Evolutionary conservation across 2,329 filamentous ascomycete genomes (phyloP), one percentile per base, ranked within the genome.

Genomic region (Samsoniella hepiali): DNA sequence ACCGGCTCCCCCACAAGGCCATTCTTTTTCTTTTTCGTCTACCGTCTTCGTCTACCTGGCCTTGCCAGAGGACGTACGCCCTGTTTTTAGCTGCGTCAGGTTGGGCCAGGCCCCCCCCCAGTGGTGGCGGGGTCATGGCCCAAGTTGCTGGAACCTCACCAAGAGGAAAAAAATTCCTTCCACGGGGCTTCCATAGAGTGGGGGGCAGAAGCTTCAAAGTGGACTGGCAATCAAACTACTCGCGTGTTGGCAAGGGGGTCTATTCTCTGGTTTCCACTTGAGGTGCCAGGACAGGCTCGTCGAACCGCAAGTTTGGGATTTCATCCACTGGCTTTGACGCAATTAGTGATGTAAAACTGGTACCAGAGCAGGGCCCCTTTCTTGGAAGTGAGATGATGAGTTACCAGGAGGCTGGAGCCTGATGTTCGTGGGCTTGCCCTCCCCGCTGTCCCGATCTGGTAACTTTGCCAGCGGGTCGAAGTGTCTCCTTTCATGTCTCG

Each of bases 141-240:
- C 36, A 7, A n/a, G 22, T 36, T 42, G 53, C 15, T 34, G 42
- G 42, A 49, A 42, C 17, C 42, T 47, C 31, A 22, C 11, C n/a
- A 27, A 34, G 6, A 3, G 29, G 13, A 15, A 31, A 29, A 38
- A 38, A 36, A 49, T 17, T 44, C 9, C 58, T 61, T 61, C 58
- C 47, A 61, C 29, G 36, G 49, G 3, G 47, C 58, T 61, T 61
- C 58, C 49, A 61, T 53, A 42, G 49, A 61, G 58, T 61, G 58
- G 58, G 15, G 58, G 45, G 32, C 22, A 45, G 34, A 50, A 53
- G 34, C 38, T 32, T 59, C 45, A 49, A 49, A 54, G 58, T 61
- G 58, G 58, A 53, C 58, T 53, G 58, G 58, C 58, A 61, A 61
- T 61, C 58, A 61, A 61, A 61, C 58, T 61, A 13, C 38, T 61